Percentiles rank a stretch among this genome's conserved stretches.
These are phyloP conservation scores for Pugionium dolabratum DNA, from an alignment of 345 rosid genomes.

Conservation along the genomic window DNA sequence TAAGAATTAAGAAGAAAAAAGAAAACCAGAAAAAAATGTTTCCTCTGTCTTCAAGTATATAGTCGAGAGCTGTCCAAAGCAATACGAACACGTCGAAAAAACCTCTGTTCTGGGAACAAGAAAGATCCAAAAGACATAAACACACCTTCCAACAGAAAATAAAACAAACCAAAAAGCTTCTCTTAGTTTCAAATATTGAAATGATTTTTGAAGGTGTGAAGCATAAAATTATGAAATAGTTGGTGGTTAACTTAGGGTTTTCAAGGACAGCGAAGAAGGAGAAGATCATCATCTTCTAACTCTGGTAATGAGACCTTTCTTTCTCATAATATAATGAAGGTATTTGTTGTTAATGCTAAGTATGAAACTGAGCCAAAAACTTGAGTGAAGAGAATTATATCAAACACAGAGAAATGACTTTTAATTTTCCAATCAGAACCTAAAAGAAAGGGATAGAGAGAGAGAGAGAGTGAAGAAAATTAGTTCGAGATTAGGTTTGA, in stretches of 20 bases:
- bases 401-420: constrained; percentile 1
- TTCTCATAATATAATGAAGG: not conserved
- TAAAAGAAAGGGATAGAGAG: not conserved
- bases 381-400: not conserved
- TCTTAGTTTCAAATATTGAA: constrained; percentile 1
- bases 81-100: constrained; percentile 33
- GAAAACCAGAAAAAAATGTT: not conserved
- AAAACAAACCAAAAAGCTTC: constrained; percentile 15
- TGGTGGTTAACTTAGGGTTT: not conserved
- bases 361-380: not conserved
- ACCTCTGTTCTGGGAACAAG: constrained; percentile 35
- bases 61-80: constrained; percentile 36
- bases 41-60: constrained; percentile 25
- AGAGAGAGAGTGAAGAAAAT: constrained; percentile 13
- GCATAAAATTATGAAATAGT: not conserved
- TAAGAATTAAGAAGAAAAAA: not conserved
- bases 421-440: not conserved
- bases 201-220: constrained; percentile 3
- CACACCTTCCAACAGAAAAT: constrained; percentile 33
- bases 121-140: constrained; percentile 38
- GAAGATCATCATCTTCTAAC: constrained; percentile 17
- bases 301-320: constrained; percentile 23
- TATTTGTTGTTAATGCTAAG: not conserved
- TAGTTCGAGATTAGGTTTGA: constrained; percentile 38
- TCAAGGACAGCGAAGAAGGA: constrained; percentile 5